phyloP scores from a whole-genome alignment of 768 basidiomycete genomes.

The Trametes cingulata region DNA sequence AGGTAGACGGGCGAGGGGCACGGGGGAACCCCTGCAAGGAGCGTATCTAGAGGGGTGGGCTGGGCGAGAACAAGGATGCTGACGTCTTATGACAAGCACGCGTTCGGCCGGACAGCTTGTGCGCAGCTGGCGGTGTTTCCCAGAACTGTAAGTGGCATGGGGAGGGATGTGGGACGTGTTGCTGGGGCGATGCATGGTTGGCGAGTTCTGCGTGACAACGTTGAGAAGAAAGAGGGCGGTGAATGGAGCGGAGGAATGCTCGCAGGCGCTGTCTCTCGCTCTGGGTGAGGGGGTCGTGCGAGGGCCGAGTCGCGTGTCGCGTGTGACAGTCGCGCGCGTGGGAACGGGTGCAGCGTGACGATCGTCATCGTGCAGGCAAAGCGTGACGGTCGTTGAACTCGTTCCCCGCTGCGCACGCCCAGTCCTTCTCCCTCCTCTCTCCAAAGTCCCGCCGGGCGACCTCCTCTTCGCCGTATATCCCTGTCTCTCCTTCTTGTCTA shows the following conservation, averaged over 20 bases:
- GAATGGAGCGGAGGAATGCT: constrained; percentile 1
- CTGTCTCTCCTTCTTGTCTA: constrained; percentile 5
- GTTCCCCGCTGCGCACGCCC: constrained; percentile 19
- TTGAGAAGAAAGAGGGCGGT: background rate
- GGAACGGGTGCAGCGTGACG: background rate
- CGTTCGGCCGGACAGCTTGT: too few species aligned
- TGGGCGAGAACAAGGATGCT: background rate
- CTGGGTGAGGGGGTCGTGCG: background rate
- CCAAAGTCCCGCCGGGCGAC: constrained; percentile 4
- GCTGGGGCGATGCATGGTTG: background rate
- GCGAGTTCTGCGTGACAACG: background rate
- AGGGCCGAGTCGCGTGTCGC: background rate
- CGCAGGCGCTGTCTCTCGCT: background rate
- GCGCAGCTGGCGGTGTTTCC: background rate
- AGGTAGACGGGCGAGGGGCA: background rate
- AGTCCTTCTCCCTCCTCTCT: background rate
- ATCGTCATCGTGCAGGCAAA: background rate
- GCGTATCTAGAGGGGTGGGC: background rate
- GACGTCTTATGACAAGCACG: constrained; percentile 9
- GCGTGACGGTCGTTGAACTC: constrained; percentile 15
- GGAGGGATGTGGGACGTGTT: background rate
- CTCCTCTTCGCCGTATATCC: background rate
- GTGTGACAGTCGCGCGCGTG: background rate
- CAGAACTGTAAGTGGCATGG: background rate
- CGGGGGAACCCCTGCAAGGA: background rate